Evolutionary conservation across 2,329 filamentous ascomycete genomes (phyloP).

Genomic region (Penicillium sp.): DNA sequence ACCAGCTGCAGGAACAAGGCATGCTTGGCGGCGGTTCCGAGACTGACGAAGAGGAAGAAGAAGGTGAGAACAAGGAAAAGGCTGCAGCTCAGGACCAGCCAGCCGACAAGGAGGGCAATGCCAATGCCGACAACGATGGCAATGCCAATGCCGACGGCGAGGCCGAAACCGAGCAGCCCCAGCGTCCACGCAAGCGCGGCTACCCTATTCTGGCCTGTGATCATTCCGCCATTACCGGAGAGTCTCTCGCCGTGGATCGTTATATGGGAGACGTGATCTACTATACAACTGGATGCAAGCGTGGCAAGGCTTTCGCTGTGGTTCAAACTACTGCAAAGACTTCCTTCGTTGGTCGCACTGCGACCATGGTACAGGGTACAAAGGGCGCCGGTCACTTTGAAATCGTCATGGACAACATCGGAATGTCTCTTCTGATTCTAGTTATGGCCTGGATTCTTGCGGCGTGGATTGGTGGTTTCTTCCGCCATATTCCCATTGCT

Average conservation of each 20-base stretch:
- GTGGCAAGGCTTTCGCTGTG: slow-evolving; percentile 71
- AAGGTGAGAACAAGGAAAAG: background rate
- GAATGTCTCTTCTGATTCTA: slow-evolving; percentile 68
- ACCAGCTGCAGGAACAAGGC: slow-evolving; percentile 62
- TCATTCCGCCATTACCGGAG: slow-evolving; percentile 77
- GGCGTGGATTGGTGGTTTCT: slow-evolving; percentile 77
- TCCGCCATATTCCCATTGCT: slow-evolving; percentile 63
- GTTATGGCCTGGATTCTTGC: slow-evolving; percentile 74
- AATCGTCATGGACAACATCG: slow-evolving; percentile 79
- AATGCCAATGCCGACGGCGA: background rate
- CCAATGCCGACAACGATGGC: background rate
- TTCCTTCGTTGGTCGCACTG: slow-evolving; percentile 75
- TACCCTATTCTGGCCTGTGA: slow-evolving; percentile 68
- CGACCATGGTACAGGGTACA: slow-evolving; percentile 69
- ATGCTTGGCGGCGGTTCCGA: slow-evolving; percentile 52
- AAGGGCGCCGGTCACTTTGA: slow-evolving; percentile 77
- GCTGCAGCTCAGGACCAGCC: background rate
- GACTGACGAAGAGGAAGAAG: slow-evolving; percentile 47
- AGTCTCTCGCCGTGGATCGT: slow-evolving; percentile 67
- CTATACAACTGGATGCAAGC: slow-evolving; percentile 80
- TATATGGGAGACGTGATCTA: slow-evolving; percentile 72
- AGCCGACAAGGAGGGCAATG: background rate
- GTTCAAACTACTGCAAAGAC: slow-evolving; percentile 65
- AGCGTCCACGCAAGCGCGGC: slow-evolving; percentile 47
- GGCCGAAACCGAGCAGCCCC: slow-evolving; percentile 1